A percentile compares a stretch with the other conserved stretches of the same genome.
Conservation (phyloP, 73 alveolate genomes). For the Blepharisma stoltei region DNA sequence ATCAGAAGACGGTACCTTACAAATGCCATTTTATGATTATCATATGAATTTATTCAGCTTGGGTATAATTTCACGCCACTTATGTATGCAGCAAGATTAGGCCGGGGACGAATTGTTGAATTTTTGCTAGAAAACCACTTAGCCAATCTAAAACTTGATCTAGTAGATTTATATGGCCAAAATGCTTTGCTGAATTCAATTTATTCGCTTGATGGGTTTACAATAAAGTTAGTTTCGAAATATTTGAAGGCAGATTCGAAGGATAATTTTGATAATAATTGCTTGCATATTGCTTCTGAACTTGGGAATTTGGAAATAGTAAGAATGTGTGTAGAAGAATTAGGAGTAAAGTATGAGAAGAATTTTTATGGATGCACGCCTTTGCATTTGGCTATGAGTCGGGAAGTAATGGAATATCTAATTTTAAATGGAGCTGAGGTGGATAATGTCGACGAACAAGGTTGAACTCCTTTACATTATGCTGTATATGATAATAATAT, state of each 20-base stretch:
- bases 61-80: no score
- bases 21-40: no score
- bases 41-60: no score
- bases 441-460: neutral
- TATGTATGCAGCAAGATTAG: no score
- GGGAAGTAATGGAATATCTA: constrained; percentile 25
- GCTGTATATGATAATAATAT: neutral
- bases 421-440: neutral
- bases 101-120: no score
- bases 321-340: constrained; percentile 15
- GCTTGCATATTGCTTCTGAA: neutral
- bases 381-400: constrained; percentile 18
- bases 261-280: constrained; percentile 17
- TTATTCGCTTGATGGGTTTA: neutral
- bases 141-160: no score
- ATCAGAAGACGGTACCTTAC: no score
- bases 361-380: constrained; percentile 9
- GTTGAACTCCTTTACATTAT: constrained; percentile 2
- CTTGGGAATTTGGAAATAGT: neutral
- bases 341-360: neutral
- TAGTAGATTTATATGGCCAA: constrained; percentile 7
- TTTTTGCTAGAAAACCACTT: no score
- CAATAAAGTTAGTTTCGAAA: neutral
- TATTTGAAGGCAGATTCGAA: neutral
- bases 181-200: constrained; percentile 25